Conservation (phyloP, 2,329 filamentous ascomycete genomes). For the Trichoderma simmonsii region DNA sequence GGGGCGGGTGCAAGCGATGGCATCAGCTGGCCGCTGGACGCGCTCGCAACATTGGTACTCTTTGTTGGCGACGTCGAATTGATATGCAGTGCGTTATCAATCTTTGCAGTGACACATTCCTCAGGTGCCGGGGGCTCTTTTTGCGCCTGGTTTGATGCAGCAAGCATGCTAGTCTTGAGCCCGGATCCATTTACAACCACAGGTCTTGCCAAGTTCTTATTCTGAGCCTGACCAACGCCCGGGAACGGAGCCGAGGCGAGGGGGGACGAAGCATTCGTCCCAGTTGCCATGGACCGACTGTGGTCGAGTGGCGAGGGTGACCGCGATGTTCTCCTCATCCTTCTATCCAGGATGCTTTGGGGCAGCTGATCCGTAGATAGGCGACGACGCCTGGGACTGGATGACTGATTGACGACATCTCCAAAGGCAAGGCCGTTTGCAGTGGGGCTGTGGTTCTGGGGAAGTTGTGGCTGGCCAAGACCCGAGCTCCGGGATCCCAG, state of each 20-base stretch:
- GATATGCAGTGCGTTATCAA: constrained; percentile 32
- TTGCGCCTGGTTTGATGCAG: constrained; percentile 17
- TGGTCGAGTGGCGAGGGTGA: constrained; percentile 57
- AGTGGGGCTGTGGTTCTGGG: constrained; percentile 23
- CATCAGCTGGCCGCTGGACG: neutral
- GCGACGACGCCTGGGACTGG: constrained; percentile 41
- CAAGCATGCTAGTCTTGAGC: constrained; percentile 34
- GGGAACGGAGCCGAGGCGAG: constrained; percentile 38
- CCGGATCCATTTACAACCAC: constrained; percentile 53
- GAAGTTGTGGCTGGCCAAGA: constrained; percentile 26
- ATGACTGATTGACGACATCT: constrained; percentile 40
- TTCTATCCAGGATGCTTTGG: constrained; percentile 51
- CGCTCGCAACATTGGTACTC: neutral
- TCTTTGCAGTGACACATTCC: constrained; percentile 20
- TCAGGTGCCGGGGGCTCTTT: constrained; percentile 22
- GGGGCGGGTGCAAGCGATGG: constrained; percentile 12
- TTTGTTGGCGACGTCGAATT: constrained; percentile 18
- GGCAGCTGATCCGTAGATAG: constrained; percentile 54
- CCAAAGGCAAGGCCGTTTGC: constrained; percentile 46
- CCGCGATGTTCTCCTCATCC: constrained; percentile 52
- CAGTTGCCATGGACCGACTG: constrained; percentile 42
- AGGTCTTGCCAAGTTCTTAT: constrained; percentile 40
- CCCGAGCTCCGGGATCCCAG: constrained; percentile 27
- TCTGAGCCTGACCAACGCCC: constrained; percentile 28
- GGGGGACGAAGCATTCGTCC: constrained; percentile 37